Conservation (phyloP, 2,329 filamentous ascomycete genomes). For the Onygenales sp. region DNA sequence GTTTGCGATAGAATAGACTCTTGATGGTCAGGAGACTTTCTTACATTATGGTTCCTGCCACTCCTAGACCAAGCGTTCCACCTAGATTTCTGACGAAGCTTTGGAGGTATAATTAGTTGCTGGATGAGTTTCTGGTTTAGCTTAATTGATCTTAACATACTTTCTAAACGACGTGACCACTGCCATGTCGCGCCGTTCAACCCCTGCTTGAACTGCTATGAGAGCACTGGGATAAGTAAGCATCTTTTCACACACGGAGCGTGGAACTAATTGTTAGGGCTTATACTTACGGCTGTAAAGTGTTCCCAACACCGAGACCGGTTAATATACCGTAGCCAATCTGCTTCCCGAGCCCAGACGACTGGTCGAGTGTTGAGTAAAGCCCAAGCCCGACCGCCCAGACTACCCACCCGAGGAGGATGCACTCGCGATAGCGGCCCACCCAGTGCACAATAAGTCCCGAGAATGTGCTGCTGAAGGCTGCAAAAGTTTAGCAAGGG, state of each 20-base stretch:
- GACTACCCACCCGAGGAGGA: conserved; percentile 44
- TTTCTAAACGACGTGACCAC: conserved; percentile 30
- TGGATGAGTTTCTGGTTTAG: too few relatives aligned
- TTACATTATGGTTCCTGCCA: conserved; percentile 33
- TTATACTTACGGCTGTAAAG: conserved; percentile 35
- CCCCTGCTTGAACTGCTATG: conserved; percentile 32
- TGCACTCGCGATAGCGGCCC: conserved; percentile 45
- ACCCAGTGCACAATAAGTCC: conserved; percentile 45
- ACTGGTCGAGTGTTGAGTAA: conserved; percentile 43
- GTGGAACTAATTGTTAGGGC: neutral
- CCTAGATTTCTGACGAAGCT: conserved; percentile 35
- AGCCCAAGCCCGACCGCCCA: conserved; percentile 46
- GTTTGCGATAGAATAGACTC: neutral
- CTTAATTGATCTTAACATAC: conserved; percentile 10
- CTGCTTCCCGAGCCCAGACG: conserved; percentile 42
- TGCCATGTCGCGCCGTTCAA: conserved; percentile 31
- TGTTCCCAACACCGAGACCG: conserved; percentile 44
- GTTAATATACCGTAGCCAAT: conserved; percentile 47
- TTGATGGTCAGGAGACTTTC: neutral
- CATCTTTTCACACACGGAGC: neutral
- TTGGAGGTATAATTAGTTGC: conserved; percentile 1
- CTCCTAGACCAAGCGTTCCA: conserved; percentile 31
- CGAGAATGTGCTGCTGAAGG: conserved; percentile 40
- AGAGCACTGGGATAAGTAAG: conserved; percentile 12
- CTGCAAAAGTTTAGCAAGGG: conserved; percentile 27